phyloP scores from a whole-genome alignment of 2,329 filamentous ascomycete genomes.

The Elsinoe ampelina region DNA sequence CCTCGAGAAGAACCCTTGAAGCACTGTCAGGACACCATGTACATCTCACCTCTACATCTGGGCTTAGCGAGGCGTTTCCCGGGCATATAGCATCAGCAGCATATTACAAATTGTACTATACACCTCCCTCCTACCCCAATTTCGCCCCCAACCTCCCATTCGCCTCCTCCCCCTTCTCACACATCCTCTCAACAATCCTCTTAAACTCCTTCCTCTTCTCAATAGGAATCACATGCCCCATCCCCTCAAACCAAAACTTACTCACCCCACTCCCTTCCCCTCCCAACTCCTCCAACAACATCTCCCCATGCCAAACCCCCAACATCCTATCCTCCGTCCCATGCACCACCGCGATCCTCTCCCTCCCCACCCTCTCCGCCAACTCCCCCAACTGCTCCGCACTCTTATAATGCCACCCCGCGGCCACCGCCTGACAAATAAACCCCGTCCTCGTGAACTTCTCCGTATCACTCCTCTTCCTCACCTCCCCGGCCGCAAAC shows the following conservation, averaged over 20 bases:
- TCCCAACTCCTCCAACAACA: slow-evolving; percentile 59
- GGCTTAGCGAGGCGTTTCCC: slow-evolving; percentile 18
- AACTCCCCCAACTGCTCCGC: slow-evolving; percentile 55
- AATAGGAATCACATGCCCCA: slow-evolving; percentile 66
- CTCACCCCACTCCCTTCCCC: slow-evolving; percentile 42
- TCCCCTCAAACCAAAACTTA: slow-evolving; percentile 55
- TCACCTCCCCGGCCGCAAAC: slow-evolving; percentile 69
- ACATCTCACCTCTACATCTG: slow-evolving; percentile 14
- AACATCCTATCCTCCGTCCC: slow-evolving; percentile 74
- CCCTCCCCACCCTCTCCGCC: slow-evolving; percentile 59
- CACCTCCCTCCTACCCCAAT: slow-evolving; percentile 2
- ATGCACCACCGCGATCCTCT: slow-evolving; percentile 68
- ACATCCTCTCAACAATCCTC: slow-evolving; percentile 49
- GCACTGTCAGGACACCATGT: neutral
- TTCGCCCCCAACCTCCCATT: slow-evolving; percentile 19
- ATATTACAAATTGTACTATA: neutral
- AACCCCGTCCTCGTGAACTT: slow-evolving; percentile 60
- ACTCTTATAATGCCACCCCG: slow-evolving; percentile 70
- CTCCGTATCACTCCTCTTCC: slow-evolving; percentile 54
- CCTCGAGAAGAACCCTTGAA: slow-evolving; percentile 57
- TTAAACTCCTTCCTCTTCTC: slow-evolving; percentile 65
- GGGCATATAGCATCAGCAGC: neutral
- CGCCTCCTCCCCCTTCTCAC: slow-evolving; percentile 44
- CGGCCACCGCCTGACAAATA: slow-evolving; percentile 67
- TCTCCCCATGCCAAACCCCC: slow-evolving; percentile 56